Percentiles rank a stretch among this genome's conserved stretches.
These are phyloP conservation scores for Nothopassalora personata DNA, from an alignment of 2,329 filamentous ascomycete genomes.

Conservation along the genomic window DNA sequence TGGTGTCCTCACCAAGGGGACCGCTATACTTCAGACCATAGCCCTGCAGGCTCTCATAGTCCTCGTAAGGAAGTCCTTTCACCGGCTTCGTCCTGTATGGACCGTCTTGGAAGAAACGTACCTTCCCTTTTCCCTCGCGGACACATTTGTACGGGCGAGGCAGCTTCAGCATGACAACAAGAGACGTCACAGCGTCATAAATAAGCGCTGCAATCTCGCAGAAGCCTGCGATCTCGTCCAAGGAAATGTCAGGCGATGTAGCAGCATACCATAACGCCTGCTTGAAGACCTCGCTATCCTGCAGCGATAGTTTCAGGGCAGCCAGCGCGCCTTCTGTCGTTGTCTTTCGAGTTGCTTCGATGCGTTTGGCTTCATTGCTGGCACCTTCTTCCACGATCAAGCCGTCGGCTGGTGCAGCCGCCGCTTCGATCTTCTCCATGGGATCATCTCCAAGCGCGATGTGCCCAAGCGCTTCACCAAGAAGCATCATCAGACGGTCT, in stretches of 20 bases:
- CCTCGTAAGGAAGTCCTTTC: conserved; percentile 26
- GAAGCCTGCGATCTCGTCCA: conserved; percentile 52
- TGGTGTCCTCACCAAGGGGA: conserved; percentile 19
- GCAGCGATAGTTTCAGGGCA: conserved; percentile 52
- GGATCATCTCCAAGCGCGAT: conserved; percentile 53
- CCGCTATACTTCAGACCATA: conserved; percentile 30
- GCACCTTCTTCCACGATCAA: conserved; percentile 56
- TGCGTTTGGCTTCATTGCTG: conserved; percentile 47
- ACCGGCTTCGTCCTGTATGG: conserved; percentile 25
- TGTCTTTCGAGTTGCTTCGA: conserved; percentile 49
- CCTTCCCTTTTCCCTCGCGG: conserved; percentile 47
- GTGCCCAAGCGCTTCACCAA: conserved; percentile 53
- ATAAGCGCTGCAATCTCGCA: conserved; percentile 54
- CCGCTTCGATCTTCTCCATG: conserved; percentile 27
- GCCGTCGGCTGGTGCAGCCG: conserved; percentile 34
- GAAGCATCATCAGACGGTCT: conserved; percentile 46
- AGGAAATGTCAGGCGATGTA: conserved; percentile 44
- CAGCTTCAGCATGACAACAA: conserved; percentile 47
- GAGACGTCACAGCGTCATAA: conserved; percentile 48
- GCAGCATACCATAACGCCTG: conserved; percentile 54
- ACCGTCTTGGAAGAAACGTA: conserved; percentile 30
- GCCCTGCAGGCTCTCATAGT: conserved; percentile 26
- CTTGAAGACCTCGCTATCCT: conserved; percentile 45
- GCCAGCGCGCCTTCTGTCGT: conserved; percentile 55
- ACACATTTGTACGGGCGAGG: conserved; percentile 54